Evolutionary conservation across 1,139 yeast genomes (phyloP), one percentile per base, ranked within the genome.

Genomic region (Debaryomycetaceae sp.): DNA sequence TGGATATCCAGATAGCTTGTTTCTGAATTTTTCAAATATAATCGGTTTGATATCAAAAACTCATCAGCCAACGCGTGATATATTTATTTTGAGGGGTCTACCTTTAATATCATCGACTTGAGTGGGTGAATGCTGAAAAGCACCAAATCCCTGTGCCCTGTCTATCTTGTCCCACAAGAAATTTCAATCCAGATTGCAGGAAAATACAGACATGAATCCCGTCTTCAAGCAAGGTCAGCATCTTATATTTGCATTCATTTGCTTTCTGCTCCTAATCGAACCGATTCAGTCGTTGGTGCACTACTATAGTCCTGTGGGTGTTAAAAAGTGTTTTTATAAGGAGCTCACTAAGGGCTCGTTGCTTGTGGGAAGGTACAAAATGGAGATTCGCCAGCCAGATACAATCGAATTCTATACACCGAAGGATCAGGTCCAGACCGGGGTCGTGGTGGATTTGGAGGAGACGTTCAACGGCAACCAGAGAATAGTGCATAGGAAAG

Each of bases 401-500:
- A 55, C 75, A 2, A 62, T 70, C 24, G 55, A 65, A 30, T 84
- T 72, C 64, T 67, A 74, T 30, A 65, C 75, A 42, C 76, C 80
- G 7, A 66, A 42, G 8, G 65, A 62, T 43, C 53, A 46, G 36
- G 66, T 40, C 62, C 72, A 60, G 40, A 57, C 59, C 2, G 69
- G 68, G 2, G 51, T 58, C 3, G 37, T 80, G 0, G 78, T 82
- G 14, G 81, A 76, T 45, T 83, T 64, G n/a, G 65, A 72, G 58
- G 90, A 82, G 61, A 75, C 76, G 5, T 85, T 85, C 55, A 88
- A 83, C 62, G 74, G 76, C 54, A 74, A 82, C 57, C 87, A 84
- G 56, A 76, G 87, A 45, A 87, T 85, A 39, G 82, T 82, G 39
- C 78, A 81, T 57, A 89, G 83, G 62, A 78, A 76, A 57, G 81